phyloP scores from a whole-genome alignment of 768 basidiomycete genomes.

The Mrakia gelida region DNA sequence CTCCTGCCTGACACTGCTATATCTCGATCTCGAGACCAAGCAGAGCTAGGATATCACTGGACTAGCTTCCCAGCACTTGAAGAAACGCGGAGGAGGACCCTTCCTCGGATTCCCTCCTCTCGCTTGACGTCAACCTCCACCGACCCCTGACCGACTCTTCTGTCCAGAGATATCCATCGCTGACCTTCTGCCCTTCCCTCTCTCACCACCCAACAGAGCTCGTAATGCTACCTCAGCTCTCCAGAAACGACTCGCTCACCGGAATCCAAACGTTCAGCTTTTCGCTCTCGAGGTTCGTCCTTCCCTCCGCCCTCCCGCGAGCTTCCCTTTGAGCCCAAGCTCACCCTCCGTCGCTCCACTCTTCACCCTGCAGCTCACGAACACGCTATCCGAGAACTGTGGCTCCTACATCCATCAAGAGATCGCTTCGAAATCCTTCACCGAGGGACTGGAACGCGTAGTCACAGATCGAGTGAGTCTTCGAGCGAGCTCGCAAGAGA shows the following conservation, averaged over 20 bases:
- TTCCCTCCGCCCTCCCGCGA: too few relatives aligned
- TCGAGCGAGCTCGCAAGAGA: not conserved
- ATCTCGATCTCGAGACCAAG: not conserved
- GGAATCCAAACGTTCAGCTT: conserved; percentile 94
- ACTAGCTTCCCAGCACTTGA: not conserved
- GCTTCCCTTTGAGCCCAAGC: not conserved
- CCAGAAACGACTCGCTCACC: conserved; percentile 84
- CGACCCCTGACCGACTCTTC: not conserved
- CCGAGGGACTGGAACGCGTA: conserved; percentile 77
- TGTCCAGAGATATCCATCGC: not conserved
- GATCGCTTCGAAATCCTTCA: conserved; percentile 84
- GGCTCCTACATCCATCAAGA: conserved; percentile 74
- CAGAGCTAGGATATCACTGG: too few relatives aligned
- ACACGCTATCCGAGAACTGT: conserved; percentile 89
- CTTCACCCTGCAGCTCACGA: conserved; percentile 54
- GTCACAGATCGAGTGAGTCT: conserved; percentile 72
- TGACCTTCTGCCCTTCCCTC: not conserved
- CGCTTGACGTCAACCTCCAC: not conserved
- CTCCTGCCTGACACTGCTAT: not conserved
- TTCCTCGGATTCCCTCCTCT: not conserved
- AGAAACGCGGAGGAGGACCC: too few relatives aligned
- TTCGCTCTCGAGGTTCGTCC: conserved; percentile 66
- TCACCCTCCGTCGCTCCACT: not conserved
- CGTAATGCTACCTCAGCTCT: conserved; percentile 77
- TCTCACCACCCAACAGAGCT: conserved; percentile 57